Evolutionary conservation across 768 basidiomycete genomes (phyloP).

Genomic region (Mycena crocata): DNA sequence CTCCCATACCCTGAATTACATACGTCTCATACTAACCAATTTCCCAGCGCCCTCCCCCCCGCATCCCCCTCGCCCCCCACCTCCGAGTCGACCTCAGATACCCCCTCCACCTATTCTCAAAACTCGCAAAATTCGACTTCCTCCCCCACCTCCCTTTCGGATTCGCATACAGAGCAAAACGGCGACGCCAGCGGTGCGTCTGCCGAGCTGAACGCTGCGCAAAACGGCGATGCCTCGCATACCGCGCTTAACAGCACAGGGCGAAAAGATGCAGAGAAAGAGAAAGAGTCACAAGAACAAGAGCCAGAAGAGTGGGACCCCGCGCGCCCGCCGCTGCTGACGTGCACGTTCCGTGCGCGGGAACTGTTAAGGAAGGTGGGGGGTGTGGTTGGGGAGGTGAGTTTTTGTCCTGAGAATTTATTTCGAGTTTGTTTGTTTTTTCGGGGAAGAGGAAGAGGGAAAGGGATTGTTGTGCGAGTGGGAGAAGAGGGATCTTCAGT

Average conservation of each 20-base stretch:
- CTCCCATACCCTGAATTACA: not conserved
- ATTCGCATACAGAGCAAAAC: too few relatives aligned
- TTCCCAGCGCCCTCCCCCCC: constrained; percentile 1
- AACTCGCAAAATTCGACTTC: too few relatives aligned
- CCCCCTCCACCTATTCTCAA: not conserved
- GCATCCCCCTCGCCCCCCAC: constrained; percentile 14
- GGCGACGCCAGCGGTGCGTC: too few relatives aligned
- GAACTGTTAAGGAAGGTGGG: constrained; percentile 52
- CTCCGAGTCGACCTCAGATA: constrained; percentile 29
- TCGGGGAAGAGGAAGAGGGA: not conserved
- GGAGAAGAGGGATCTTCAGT: too few relatives aligned
- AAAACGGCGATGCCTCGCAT: not conserved
- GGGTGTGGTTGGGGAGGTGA: constrained; percentile 12
- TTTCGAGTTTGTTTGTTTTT: not conserved
- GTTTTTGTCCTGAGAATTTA: not conserved
- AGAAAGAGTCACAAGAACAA: constrained; percentile 21
- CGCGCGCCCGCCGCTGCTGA: constrained; percentile 53
- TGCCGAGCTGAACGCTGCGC: too few relatives aligned
- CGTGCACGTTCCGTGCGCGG: constrained; percentile 62
- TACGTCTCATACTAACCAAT: not conserved
- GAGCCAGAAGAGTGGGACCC: constrained; percentile 35
- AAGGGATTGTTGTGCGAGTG: not conserved
- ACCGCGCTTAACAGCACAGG: constrained; percentile 6
- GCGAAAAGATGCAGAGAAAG: not conserved
- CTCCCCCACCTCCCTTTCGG: too few relatives aligned